These are phyloP conservation scores for Rhizophora apiculata DNA, from an alignment of 345 rosid species.

Conservation along the genomic window DNA sequence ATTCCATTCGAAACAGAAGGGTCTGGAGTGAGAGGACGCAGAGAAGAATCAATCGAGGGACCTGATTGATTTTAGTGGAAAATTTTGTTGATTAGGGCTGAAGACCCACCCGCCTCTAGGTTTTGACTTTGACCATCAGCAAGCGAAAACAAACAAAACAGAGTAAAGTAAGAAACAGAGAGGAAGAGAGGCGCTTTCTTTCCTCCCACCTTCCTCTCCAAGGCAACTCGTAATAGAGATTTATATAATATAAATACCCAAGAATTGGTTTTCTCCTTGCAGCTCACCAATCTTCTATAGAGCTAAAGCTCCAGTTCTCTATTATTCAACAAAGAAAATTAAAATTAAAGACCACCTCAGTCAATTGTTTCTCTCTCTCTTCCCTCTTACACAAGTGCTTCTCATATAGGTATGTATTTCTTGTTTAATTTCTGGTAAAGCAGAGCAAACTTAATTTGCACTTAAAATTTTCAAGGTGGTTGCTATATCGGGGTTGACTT, in stretches of 20 bases:
- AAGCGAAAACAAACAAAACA: background rate
- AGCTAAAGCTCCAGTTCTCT: background rate
- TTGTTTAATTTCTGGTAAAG: background rate
- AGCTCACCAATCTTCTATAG: conserved; percentile 6
- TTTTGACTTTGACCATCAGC: conserved; percentile 56
- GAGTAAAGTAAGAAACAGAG: conserved; percentile 10
- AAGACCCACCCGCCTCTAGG: conserved; percentile 31
- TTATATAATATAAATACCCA: conserved; percentile 25
- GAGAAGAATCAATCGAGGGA: background rate
- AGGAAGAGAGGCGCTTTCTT: conserved; percentile 56
- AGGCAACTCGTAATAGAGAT: background rate
- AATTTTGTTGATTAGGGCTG: no score
- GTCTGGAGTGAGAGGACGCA: background rate
- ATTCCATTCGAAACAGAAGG: background rate
- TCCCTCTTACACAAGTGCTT: no score
- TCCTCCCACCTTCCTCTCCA: conserved; percentile 59
- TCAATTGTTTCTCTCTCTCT: no score
- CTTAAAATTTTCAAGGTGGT: background rate
- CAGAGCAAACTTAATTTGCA: no score
- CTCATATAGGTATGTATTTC: no score
- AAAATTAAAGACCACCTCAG: background rate
- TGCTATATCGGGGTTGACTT: background rate
- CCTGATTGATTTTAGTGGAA: no score
- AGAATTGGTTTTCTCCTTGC: conserved; percentile 9
- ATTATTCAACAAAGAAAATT: background rate